These are phyloP conservation scores for Rheum nobile DNA, from an alignment of 148 eudicot species.

Conservation along the genomic window DNA sequence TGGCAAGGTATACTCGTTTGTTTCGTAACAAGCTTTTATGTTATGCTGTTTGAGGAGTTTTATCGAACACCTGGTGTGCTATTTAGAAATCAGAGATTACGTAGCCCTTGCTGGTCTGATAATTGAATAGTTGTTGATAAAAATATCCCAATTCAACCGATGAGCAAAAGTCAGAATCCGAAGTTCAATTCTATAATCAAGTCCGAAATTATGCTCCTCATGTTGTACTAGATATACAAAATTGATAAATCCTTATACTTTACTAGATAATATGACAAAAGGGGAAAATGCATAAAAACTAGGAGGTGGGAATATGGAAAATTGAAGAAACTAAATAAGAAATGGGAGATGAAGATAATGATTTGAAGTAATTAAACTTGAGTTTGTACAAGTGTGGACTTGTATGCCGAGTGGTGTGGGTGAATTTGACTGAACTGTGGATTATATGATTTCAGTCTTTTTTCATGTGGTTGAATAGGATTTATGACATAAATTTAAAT, in stretches of 20 bases:
- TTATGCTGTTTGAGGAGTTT: background rate
- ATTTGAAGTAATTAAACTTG: background rate
- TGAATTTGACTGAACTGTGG: background rate
- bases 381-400: background rate
- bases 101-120: background rate
- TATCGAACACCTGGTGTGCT: background rate
- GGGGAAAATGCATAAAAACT: too few relatives aligned
- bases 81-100: background rate
- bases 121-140: background rate
- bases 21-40: background rate
- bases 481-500: background rate
- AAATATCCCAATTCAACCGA: background rate
- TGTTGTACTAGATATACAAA: too few relatives aligned
- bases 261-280: too few relatives aligned
- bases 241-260: too few relatives aligned
- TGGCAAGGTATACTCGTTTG: conserved; percentile 15
- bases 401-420: background rate
- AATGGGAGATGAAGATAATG: background rate
- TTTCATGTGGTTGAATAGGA: too few relatives aligned
- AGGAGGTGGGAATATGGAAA: too few relatives aligned
- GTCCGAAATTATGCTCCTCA: too few relatives aligned
- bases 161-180: background rate
- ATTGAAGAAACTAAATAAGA: background rate
- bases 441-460: background rate
- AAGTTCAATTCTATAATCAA: background rate